These are phyloP conservation scores for Erigeron canadensis DNA, from an alignment of 129 eudicot genomes.

Conservation along the genomic window DNA sequence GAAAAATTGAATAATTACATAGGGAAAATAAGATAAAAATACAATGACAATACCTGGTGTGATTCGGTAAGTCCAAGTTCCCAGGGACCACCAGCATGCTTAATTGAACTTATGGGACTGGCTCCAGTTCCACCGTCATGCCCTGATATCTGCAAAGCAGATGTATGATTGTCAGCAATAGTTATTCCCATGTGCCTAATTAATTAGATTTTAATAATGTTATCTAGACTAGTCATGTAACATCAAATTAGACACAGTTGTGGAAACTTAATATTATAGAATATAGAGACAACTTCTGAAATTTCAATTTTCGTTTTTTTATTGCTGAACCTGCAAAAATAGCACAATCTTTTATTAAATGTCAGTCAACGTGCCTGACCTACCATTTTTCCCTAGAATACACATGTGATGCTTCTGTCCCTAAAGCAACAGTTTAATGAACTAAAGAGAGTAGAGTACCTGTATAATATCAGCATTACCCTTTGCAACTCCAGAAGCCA, in stretches of 20 bases:
- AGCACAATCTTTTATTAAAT: no score
- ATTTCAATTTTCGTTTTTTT: no score
- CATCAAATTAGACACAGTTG: no score
- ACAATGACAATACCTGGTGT: constrained; percentile 60
- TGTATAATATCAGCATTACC: constrained; percentile 98
- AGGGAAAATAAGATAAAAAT: background rate
- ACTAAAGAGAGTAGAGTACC: constrained; percentile 39
- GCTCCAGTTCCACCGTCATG: constrained; percentile 99
- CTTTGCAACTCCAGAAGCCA: constrained; percentile 99
- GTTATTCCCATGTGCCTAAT: background rate
- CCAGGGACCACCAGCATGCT: constrained; percentile 99
- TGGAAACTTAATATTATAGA: no score
- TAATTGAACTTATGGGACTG: constrained; percentile 97
- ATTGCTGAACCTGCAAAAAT: no score
- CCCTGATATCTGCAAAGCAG: constrained; percentile 79
- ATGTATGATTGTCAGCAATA: constrained; percentile 1
- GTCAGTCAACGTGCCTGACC: no score
- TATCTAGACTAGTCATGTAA: no score
- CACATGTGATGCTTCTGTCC: background rate
- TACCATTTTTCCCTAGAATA: no score
- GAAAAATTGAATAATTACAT: constrained; percentile 5
- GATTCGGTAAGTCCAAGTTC: constrained; percentile 98
- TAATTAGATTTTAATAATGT: background rate
- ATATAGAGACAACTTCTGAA: no score
- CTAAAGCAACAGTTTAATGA: background rate